Base-by-base conservation (phyloP, 441 rosid species). In the Adansonia gregorii region DNA sequence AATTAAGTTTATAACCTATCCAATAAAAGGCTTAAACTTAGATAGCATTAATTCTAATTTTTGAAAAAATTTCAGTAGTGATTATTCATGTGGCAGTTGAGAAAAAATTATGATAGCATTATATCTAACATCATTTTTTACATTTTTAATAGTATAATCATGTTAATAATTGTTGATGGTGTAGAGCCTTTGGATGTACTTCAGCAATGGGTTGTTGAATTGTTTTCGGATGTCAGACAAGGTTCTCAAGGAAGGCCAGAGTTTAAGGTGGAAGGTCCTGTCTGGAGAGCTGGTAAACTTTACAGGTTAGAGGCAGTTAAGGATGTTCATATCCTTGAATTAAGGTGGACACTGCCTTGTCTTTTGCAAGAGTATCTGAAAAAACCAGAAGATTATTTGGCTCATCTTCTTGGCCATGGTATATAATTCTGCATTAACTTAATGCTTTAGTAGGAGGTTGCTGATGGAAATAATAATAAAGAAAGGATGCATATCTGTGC, bases 321-420 rank as follows among this genome's bases (percentile, higher is more conserved):
- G 84, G 99, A 96, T 87, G 88, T 94, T 79, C 92, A 96, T 83
- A 90, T 86, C 75, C 97, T 96, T 48, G 89, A 90, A 80, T 87
- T 96, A 84, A 83, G 90, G 54, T 96, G 99, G 98, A 89, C 93
- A 58, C 85, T 96, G 74, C 99, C 99, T 56, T 92, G 94, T 79
- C 97, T 96, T 82, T 95, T 88, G 75, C 86, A 88, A 83, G 91
- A 91, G 59, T 94, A 96, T 85, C 81, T 90, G 83, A 96, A 93
- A 89, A 96, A 96, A 86, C 83, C 98, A 8, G 98, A 96, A 87
- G 98, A 93, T 82, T 96, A 96, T 86, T 85, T 96, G 77, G 94
- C 99, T 67, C 99, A 94, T 83, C 90, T 96, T 43, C 76, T 96
- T 72, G 99, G 99, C 77, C 99, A 96, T 80, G 97, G 99, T 95